A percentile compares a stretch with the other conserved stretches of the same genome.
These are phyloP conservation scores for Rhizopogon sp. DNA, from an alignment of 768 basidiomycete species.

Conservation along the genomic window DNA sequence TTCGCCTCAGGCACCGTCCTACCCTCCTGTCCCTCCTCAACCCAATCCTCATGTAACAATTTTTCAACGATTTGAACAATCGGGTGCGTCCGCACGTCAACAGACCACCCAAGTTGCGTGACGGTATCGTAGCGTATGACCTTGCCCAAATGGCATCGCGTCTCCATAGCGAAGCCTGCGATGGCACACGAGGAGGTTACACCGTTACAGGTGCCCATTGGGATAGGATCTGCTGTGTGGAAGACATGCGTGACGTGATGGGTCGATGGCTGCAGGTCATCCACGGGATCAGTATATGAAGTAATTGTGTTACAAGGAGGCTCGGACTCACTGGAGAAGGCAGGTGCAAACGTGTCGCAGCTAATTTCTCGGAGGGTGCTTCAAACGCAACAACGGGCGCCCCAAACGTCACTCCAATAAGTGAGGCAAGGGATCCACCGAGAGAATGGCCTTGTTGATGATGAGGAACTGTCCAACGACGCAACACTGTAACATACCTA, in stretches of 20 bases:
- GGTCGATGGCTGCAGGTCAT: constrained; percentile 48
- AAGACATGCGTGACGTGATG: constrained; percentile 85
- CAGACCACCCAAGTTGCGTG: constrained; percentile 71
- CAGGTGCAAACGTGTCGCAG: constrained; percentile 78
- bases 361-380: constrained; percentile 67
- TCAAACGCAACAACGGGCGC: constrained; percentile 89
- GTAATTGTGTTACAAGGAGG: background rate
- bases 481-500: constrained; percentile 37
- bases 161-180: constrained; percentile 84
- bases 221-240: constrained; percentile 91
- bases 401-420: constrained; percentile 90
- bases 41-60: constrained; percentile 47
- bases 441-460: constrained; percentile 57
- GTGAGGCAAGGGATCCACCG: constrained; percentile 79
- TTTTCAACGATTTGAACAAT: constrained; percentile 71
- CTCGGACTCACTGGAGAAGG: constrained; percentile 61
- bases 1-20: constrained; percentile 41
- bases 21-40: constrained; percentile 38
- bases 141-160: constrained; percentile 84
- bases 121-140: constrained; percentile 85
- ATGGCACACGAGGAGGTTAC: constrained; percentile 72
- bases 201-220: constrained; percentile 81
- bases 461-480: background rate
- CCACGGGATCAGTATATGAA: constrained; percentile 1
- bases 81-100: constrained; percentile 65